phyloP scores from a whole-genome alignment of 139 green algal genomes.

The Marvania coccoides region DNA sequence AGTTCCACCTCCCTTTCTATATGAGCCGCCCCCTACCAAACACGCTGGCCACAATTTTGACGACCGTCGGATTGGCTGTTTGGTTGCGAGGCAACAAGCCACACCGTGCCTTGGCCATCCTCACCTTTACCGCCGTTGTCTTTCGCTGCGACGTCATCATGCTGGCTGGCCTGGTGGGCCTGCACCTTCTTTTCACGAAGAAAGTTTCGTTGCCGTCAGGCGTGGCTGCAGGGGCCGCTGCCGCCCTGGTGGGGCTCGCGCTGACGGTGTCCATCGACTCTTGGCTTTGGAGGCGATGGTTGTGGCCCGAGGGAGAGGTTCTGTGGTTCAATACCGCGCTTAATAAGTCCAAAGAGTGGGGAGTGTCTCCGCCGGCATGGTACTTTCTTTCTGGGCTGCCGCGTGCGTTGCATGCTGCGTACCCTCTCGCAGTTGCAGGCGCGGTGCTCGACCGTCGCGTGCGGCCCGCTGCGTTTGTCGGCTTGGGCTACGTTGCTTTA shows the following conservation, averaged over 20 bases:
- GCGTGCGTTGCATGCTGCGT: slow-evolving; percentile 33
- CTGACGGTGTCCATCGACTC: slow-evolving; percentile 59
- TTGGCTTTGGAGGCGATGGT: slow-evolving; percentile 51
- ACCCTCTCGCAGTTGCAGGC: slow-evolving; percentile 40
- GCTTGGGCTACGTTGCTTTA: slow-evolving; percentile 44
- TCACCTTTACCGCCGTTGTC: slow-evolving; percentile 39
- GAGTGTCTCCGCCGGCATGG: slow-evolving; percentile 51
- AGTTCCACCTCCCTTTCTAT: slow-evolving; percentile 88
- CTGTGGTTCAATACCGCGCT: slow-evolving; percentile 78
- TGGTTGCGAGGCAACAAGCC: slow-evolving; percentile 28
- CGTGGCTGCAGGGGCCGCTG: slow-evolving; percentile 5
- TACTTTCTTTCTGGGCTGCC: slow-evolving; percentile 68
- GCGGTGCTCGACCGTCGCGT: slow-evolving; percentile 28
- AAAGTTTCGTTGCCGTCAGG: slow-evolving; percentile 9
- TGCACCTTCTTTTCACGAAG: slow-evolving; percentile 47
- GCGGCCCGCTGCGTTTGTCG: slow-evolving; percentile 2
- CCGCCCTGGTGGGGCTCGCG: slow-evolving; percentile 16
- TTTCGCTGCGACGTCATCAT: slow-evolving; percentile 72
- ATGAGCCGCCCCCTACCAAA: slow-evolving; percentile 67
- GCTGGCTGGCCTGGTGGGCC: slow-evolving; percentile 46
- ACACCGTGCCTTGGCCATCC: slow-evolving; percentile 8
- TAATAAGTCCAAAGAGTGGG: slow-evolving; percentile 65
- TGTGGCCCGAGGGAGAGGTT: slow-evolving; percentile 80
- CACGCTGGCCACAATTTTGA: slow-evolving; percentile 56
- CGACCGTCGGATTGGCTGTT: slow-evolving; percentile 30